Evolutionary conservation across 495 filamentous ascomycete genomes (phyloP), one percentile per base, ranked within the genome.

Genomic region (Daldinia decipiens): DNA sequence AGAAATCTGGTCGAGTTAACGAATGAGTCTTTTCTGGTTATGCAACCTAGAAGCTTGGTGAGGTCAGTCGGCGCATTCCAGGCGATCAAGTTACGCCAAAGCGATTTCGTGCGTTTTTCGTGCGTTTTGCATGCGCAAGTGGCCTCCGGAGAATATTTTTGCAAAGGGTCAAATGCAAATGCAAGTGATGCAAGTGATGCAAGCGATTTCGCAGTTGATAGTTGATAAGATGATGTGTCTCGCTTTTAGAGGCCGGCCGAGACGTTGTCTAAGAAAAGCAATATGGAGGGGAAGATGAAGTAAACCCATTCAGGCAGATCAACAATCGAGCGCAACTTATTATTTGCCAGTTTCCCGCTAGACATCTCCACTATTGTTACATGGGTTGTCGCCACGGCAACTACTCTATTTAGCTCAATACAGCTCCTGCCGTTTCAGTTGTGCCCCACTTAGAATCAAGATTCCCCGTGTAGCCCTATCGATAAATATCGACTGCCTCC

Each of bases 31-130:
- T 39, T 68, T 43, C 24, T 47, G 43, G 61, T 73, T 45, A 63
- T 56, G 43, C 43, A 71, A 60, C 61, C 67, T 45, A 67, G 52
- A 70, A 68, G 55, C 50, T 68, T 27, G 27, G 32, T 17, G 9
- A 55, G 17, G 21, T 68, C 62, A 58, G 52, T 74, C 55, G 62
- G 63, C 62, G 68, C 75, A 77, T 77, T 64, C 62, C 73, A 74
- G 70, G 60, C 70, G 59, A 77, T 65, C 72, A 75, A 64, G 67
- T 59, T 60, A 66, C 39, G 52, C 50, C 45, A 56, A 45, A 50
- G 53, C 19, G 58, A 70, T 70, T 67, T 59, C 62, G 70, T 73
- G 70, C 65, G 38, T 65, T 59, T 70, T 67, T 59, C 62, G 70
- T 73, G 70, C 65, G 38, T 65, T 59, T 54, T 65, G 70, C 65